These are phyloP conservation scores for Heracleum sosnowskyi DNA, from an alignment of 129 eudicot genomes.

Conservation along the genomic window DNA sequence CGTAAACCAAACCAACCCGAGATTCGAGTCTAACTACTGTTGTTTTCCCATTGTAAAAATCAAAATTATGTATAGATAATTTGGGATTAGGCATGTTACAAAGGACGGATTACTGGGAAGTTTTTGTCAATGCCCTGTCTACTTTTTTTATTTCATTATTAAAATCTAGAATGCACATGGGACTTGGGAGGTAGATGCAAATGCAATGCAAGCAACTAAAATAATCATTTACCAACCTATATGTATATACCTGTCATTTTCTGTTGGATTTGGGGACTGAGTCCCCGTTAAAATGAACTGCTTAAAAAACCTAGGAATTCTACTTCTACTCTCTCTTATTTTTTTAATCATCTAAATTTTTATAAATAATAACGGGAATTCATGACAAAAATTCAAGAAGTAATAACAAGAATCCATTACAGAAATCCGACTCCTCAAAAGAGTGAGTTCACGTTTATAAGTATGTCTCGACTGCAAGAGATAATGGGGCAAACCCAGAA, in stretches of 20 bases:
- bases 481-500: too few relatives aligned
- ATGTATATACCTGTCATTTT: neutral
- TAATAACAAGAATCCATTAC: too few relatives aligned
- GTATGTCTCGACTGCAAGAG: too few relatives aligned
- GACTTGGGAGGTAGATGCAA: constrained; percentile 7
- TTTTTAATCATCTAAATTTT: too few relatives aligned
- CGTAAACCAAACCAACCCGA: neutral
- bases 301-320: neutral
- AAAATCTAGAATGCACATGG: neutral
- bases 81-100: neutral
- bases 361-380: too few relatives aligned
- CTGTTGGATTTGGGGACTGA: neutral
- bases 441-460: too few relatives aligned
- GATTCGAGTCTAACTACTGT: neutral
- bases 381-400: too few relatives aligned
- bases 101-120: neutral
- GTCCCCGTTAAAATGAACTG: neutral
- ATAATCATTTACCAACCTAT: neutral
- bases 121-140: neutral
- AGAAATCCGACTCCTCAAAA: too few relatives aligned
- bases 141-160: neutral
- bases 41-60: neutral
- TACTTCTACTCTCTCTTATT: too few relatives aligned
- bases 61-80: neutral
- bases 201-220: neutral